Percentiles rank a stretch among this genome's conserved stretches.
Conservation (phyloP, 2,329 filamentous ascomycete genomes). For the Aspergillus fumigatus region DNA sequence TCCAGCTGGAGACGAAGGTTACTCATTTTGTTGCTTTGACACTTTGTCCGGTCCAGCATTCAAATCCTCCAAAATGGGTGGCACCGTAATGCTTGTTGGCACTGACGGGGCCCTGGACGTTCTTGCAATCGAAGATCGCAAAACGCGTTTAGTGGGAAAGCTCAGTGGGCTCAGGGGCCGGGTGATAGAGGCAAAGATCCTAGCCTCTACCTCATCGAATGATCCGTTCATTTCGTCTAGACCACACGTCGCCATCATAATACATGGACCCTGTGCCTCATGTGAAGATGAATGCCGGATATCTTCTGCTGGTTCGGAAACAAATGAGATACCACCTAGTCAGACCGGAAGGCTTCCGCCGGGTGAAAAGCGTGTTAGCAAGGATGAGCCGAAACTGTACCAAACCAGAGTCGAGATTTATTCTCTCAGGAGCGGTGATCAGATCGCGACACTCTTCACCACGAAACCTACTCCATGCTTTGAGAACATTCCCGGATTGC, state of each 20-base stretch:
- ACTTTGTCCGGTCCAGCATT: slow-evolving; percentile 50
- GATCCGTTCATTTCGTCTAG: slow-evolving; percentile 54
- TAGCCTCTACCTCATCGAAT: slow-evolving; percentile 61
- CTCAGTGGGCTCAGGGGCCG: slow-evolving; percentile 74
- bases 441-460: slow-evolving; percentile 68
- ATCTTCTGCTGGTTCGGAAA: slow-evolving; percentile 33
- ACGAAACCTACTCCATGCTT: slow-evolving; percentile 60
- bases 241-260: slow-evolving; percentile 71
- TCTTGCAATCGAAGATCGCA: slow-evolving; percentile 66
- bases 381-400: slow-evolving; percentile 46
- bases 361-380: slow-evolving; percentile 19
- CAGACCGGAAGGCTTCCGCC: slow-evolving; percentile 19
- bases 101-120: slow-evolving; percentile 77
- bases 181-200: slow-evolving; percentile 75
- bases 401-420: slow-evolving; percentile 88
- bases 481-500: slow-evolving; percentile 53
- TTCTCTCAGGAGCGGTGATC: slow-evolving; percentile 70
- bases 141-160: slow-evolving; percentile 63
- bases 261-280: slow-evolving; percentile 70
- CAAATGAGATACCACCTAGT: slow-evolving; percentile 30
- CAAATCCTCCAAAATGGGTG: slow-evolving; percentile 35
- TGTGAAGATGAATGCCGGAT: slow-evolving; percentile 33
- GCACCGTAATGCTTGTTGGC: slow-evolving; percentile 71
- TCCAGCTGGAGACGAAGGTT: slow-evolving; percentile 46
- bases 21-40: slow-evolving; percentile 80